Evolutionary conservation across 768 basidiomycete genomes (phyloP), one percentile per base, ranked within the genome.

Genomic region (Wakefieldia striispora): DNA sequence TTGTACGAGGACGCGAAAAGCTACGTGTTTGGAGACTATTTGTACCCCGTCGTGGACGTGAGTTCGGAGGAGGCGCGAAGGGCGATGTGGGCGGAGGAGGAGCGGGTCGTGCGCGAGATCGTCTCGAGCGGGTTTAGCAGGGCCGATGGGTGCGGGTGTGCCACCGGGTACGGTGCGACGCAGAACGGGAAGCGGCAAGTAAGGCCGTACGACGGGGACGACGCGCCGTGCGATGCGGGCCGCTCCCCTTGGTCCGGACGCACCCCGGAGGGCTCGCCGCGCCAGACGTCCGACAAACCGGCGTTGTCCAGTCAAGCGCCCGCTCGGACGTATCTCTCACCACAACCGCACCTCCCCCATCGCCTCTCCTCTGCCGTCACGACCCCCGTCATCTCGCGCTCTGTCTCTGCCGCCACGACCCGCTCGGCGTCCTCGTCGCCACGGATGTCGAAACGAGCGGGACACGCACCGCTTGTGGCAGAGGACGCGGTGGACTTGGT

Each of bases 401-500:
- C 29, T 29, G 29, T 49, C 0, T 40, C 50, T 1, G 33, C 60
- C 11, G 40, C 51, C 0, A 11, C 33, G 1, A 14, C 47, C 2
- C 6, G 51, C 0, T 34, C 57, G 7, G 33, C 45, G 4, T 23
- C 53, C 26, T 23, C 51, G 2, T 36, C 49, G 16, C 45, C 44
- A 11, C 43, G 43, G 7, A 3, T 42, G 10, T 51, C 42, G 31
- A 63, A 46, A 35, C 49, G 50, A 23, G 23, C 6, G 6, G 19
- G 29, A 11, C 66, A 33, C 26, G 19, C 49, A 1, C 68, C 67
- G 7, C 59, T 67, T 5, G 49, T 49, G 2, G 17, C 55, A 13
- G 76, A 81, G 2, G 88, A 97, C 55, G 94, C 95, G 1, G 85
- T 97, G 2, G 95, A 99, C 61, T 74, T 99, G 16, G 79, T 97